Conservation (phyloP, 768 basidiomycete genomes). For the Piloderma croceum region DNA sequence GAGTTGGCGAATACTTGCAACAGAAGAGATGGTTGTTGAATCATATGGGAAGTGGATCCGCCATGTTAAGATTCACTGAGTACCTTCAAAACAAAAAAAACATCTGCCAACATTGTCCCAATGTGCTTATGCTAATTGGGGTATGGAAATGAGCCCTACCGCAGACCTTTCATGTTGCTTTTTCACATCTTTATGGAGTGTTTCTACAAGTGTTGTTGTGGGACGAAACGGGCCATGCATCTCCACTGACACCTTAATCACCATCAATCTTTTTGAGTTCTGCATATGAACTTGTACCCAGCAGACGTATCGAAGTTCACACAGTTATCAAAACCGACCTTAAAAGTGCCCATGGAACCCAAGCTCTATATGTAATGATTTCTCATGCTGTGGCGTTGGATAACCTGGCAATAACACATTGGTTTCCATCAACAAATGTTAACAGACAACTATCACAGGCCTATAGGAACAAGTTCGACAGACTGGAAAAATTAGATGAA, state of each 20-base stretch:
- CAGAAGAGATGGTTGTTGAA: not conserved
- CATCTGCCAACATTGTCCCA: conserved; percentile 41
- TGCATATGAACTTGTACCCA: conserved; percentile 42
- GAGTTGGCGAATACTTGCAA: conserved; percentile 7
- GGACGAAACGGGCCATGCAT: conserved; percentile 26
- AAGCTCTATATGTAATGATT: too few species aligned
- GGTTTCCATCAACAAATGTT: too few species aligned
- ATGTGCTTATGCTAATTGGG: conserved; percentile 40
- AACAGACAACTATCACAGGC: too few species aligned
- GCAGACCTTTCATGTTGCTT: conserved; percentile 35
- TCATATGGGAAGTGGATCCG: conserved; percentile 42
- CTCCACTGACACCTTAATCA: conserved; percentile 16
- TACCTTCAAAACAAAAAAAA: conserved; percentile 40
- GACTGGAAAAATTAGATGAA: too few species aligned
- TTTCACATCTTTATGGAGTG: conserved; percentile 35
- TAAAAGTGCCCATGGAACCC: too few species aligned
- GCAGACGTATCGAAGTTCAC: conserved; percentile 16
- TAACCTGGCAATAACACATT: too few species aligned
- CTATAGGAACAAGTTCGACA: too few species aligned
- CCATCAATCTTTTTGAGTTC: conserved; percentile 35
- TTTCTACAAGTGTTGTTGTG: conserved; percentile 42
- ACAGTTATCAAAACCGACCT: conserved; percentile 13
- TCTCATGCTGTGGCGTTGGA: too few species aligned
- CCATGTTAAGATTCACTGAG: conserved; percentile 31
- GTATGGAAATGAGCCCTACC: conserved; percentile 42